Conservation (phyloP, 768 basidiomycete species). For the Podaxis rugospora region DNA sequence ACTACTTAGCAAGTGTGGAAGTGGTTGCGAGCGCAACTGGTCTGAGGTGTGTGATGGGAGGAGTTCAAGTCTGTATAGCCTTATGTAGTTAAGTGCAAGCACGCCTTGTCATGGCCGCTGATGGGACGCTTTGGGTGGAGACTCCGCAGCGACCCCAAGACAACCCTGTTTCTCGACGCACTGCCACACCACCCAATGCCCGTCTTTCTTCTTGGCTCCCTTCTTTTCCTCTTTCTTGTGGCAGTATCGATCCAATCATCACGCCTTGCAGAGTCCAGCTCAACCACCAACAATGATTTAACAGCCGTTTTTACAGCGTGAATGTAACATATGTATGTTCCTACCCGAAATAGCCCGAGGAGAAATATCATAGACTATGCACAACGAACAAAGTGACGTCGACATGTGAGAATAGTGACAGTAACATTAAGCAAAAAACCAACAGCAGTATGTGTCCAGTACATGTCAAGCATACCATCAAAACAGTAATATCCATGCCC, state of each 20-base stretch:
- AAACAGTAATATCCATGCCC: background rate
- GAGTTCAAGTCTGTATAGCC: background rate
- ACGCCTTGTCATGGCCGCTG: background rate
- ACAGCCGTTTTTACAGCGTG: background rate
- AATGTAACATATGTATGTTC: background rate
- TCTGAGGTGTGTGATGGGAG: too few species aligned
- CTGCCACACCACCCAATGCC: background rate
- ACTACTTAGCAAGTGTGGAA: background rate
- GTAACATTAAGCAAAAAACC: background rate
- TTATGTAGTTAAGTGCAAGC: background rate
- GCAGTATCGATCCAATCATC: too few species aligned
- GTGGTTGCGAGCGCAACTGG: background rate
- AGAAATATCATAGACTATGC: background rate
- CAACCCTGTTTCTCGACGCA: background rate
- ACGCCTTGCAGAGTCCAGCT: background rate
- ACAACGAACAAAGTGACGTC: background rate
- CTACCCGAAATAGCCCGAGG: background rate
- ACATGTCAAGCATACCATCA: background rate
- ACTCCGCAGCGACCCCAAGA: conserved; percentile 5
- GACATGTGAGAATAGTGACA: background rate
- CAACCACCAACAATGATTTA: background rate
- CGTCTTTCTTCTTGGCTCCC: background rate
- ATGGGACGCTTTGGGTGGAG: background rate
- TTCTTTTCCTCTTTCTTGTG: background rate
- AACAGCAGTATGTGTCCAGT: background rate